These are phyloP conservation scores for Populus ilicifolia DNA, from an alignment of 345 rosid genomes.

Conservation along the genomic window DNA sequence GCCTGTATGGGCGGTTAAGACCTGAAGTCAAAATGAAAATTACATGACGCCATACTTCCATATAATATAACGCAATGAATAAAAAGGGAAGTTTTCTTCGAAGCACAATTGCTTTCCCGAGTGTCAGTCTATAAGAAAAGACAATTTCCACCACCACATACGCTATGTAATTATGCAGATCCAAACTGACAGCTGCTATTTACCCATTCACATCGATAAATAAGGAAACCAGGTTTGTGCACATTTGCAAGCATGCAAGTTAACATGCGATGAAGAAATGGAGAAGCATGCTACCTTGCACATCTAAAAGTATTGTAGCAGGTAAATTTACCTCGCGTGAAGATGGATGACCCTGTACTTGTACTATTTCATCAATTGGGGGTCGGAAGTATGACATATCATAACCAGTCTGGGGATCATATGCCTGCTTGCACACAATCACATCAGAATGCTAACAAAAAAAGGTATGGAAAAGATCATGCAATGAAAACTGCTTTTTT, in stretches of 20 bases:
- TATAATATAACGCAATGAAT: neutral
- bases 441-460: neutral
- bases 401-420: conserved; percentile 58
- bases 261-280: too few relatives aligned
- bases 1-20: conserved; percentile 38
- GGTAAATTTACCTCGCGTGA: conserved; percentile 63
- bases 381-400: conserved; percentile 74
- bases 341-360: conserved; percentile 58
- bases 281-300: neutral
- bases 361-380: conserved; percentile 49
- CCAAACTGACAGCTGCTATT: neutral
- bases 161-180: neutral
- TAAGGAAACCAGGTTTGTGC: neutral
- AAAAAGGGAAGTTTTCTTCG: neutral
- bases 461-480: neutral
- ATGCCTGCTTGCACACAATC: conserved; percentile 42
- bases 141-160: neutral
- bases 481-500: neutral
- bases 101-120: neutral
- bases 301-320: neutral
- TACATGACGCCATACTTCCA: neutral
- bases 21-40: conserved; percentile 34
- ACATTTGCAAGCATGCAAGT: neutral
- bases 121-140: neutral
- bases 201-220: neutral